Conservation (phyloP, 768 basidiomycete species). For the Termitomyces sp. region DNA sequence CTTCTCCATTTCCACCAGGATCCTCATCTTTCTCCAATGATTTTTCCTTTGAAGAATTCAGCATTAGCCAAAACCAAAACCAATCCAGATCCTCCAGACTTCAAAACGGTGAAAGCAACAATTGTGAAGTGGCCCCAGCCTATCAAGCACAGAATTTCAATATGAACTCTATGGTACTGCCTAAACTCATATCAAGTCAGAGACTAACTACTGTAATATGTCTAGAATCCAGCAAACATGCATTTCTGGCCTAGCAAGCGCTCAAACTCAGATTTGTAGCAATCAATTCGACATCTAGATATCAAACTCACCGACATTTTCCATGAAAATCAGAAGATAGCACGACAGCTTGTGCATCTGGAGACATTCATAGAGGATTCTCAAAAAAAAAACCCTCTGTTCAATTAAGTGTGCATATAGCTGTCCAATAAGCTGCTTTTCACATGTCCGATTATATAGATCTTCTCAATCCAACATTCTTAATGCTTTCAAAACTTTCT, state of each 20-base stretch:
- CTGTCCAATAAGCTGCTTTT: neutral
- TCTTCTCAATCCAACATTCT: neutral
- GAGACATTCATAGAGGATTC: neutral
- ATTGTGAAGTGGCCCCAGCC: neutral
- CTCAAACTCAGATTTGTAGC: too few species aligned
- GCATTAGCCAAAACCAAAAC: neutral
- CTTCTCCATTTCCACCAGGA: too few species aligned
- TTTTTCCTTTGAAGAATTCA: neutral
- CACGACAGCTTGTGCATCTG: neutral
- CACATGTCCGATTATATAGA: neutral
- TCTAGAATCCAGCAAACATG: neutral
- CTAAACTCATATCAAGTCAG: neutral
- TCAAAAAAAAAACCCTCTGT: neutral
- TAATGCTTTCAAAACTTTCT: neutral
- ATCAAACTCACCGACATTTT: too few species aligned
- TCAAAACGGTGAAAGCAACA: neutral
- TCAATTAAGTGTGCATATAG: neutral
- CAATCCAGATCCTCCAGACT: neutral
- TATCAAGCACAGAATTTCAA: neutral
- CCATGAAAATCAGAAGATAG: neutral
- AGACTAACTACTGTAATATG: neutral
- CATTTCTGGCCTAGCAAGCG: neutral
- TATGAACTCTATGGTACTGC: neutral
- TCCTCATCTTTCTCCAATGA: too few species aligned
- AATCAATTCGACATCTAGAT: too few species aligned